Percentiles rank a stretch among this genome's conserved stretches.
Conservation (phyloP, 2,329 filamentous ascomycete genomes). For the Claviceps spartinae region DNA sequence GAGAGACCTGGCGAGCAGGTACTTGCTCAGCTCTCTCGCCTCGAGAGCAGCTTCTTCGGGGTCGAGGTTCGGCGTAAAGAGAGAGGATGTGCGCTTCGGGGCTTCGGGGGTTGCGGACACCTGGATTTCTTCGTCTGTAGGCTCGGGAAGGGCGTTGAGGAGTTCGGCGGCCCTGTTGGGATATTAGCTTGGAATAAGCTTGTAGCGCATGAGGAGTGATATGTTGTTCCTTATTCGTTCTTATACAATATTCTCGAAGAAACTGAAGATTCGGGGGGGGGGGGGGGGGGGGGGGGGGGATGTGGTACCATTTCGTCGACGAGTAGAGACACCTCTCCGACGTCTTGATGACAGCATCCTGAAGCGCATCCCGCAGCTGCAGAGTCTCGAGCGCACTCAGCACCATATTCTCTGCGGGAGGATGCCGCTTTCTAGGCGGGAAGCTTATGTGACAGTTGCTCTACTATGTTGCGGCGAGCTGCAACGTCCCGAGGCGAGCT, state of each 20-base stretch:
- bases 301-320: slow-evolving; percentile 75
- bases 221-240: background rate
- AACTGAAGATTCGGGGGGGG: background rate
- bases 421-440: too few species aligned
- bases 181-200: too few species aligned
- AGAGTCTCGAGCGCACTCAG: slow-evolving; percentile 42
- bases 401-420: slow-evolving; percentile 26
- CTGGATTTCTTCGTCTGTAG: slow-evolving; percentile 38
- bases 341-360: slow-evolving; percentile 79
- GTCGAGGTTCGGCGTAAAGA: slow-evolving; percentile 47
- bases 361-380: slow-evolving; percentile 60
- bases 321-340: slow-evolving; percentile 93
- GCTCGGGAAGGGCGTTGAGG: slow-evolving; percentile 64
- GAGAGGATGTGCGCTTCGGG: slow-evolving; percentile 27
- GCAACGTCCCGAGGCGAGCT: too few species aligned
- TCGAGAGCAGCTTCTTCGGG: slow-evolving; percentile 64
- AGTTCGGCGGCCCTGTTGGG: slow-evolving; percentile 79
- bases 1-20: slow-evolving; percentile 80
- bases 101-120: slow-evolving; percentile 15
- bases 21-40: slow-evolving; percentile 65
- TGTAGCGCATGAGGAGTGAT: too few species aligned
- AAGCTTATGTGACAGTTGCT: too few species aligned
- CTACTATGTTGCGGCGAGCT: too few species aligned
- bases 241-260: background rate
- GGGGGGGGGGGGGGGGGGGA: background rate